Base-by-base conservation (phyloP, 2,329 filamentous ascomycete species). In the Fusarium sp. region DNA sequence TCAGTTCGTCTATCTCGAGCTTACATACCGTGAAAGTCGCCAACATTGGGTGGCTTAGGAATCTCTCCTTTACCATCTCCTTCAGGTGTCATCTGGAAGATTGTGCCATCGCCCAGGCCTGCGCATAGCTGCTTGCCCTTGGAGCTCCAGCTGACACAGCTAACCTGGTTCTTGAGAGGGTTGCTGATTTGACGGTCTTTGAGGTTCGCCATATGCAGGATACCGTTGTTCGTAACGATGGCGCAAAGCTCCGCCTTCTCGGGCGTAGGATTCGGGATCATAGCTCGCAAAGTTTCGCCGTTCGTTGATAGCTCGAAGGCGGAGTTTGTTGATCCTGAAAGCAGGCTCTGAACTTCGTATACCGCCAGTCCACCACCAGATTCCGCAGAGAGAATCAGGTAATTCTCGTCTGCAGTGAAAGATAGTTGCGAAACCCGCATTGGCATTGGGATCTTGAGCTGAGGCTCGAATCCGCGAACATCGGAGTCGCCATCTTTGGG, bases 101-200 rank as follows among this genome's bases (percentile, higher is more conserved):
- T 90, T 14, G 89, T 90, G 60, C 96, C 96, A 79, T 98, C 89
- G 8, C 85, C 89, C 72, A 96, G 84, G 17, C 97, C 96, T 70
- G 93, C 94, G 44, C 97, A 91, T 43, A 99, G 84, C 77, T 98
- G 95, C 78, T 97, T 99, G 46, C 96, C 96, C 77, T 91, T 93
- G 64, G 89, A 91, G 78, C 96, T 99, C 96, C 97, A 99, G 57
- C 92, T 91, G 7, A 93, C 87, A 74, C 92, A 96, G 76, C 91
- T 94, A 28, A 97, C 94, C 47, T 92, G 90, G 28, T 87, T 84
- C 74, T 91, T 93, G 67, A 97, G 83, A 1, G 74, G 83, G 67
- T 82, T 86, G 34, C 92, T 93, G 68, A 88, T 89, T 21, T 84
- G 84, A 49, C 87, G 85, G 38, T 90, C 87, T 73, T 91, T 90